These are phyloP conservation scores for Coemansia javaensis DNA, from an alignment of 192 early-diverging fungal species.

Conservation along the genomic window DNA sequence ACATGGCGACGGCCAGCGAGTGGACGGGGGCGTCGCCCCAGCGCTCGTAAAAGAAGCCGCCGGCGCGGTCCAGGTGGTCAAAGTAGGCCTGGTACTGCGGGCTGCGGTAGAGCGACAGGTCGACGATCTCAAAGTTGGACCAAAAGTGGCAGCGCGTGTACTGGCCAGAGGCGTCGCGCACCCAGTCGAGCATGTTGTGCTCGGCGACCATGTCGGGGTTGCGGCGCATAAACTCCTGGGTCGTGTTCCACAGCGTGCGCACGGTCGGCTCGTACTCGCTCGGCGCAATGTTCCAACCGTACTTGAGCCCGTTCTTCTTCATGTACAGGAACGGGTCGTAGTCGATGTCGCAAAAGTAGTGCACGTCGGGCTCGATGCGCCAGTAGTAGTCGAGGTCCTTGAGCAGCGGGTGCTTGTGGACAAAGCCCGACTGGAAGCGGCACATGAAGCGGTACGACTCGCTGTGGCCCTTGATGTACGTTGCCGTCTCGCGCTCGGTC, in stretches of 20 bases:
- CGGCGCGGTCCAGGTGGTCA: constrained; percentile 60
- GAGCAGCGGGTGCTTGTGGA: constrained; percentile 52
- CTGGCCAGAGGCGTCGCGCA: constrained; percentile 16
- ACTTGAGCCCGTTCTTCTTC: constrained; percentile 46
- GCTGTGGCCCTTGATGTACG: constrained; percentile 38
- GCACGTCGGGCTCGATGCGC: constrained; percentile 56
- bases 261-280: constrained; percentile 54
- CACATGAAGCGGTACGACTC: constrained; percentile 43
- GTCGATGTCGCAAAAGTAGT: constrained; percentile 54
- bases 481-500: constrained; percentile 18
- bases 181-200: constrained; percentile 53
- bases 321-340: constrained; percentile 56
- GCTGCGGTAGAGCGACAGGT: constrained; percentile 63
- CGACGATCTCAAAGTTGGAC: constrained; percentile 83
- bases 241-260: constrained; percentile 47
- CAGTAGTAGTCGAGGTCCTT: constrained; percentile 54
- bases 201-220: constrained; percentile 50
- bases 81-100: constrained; percentile 61
- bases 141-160: constrained; percentile 68
- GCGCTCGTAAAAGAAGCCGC: constrained; percentile 83
- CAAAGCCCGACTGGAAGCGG: constrained; percentile 49
- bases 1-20: constrained; percentile 49
- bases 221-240: constrained; percentile 45
- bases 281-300: constrained; percentile 54
- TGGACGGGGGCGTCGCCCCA: constrained; percentile 67